A percentile compares a stretch with the other conserved stretches of the same genome.
Conservation (phyloP, 106 monocot species). For the Allium fistulosum region DNA sequence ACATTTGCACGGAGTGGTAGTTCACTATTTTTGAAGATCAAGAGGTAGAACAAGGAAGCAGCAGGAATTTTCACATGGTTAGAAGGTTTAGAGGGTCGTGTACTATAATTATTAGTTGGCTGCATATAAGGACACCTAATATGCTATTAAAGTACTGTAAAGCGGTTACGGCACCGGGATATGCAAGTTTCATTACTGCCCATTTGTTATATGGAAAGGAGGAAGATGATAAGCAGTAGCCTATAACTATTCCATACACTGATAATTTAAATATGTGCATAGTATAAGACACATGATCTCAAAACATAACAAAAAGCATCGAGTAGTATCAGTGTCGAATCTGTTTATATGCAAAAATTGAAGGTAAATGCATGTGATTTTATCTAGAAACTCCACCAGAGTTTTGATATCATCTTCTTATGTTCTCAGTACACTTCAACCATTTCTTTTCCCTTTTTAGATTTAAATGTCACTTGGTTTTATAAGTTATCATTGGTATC, state of each 20-base stretch:
- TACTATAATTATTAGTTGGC: constrained; percentile 23
- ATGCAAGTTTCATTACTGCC: constrained; percentile 56
- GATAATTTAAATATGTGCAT: too few species aligned
- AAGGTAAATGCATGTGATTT: too few species aligned
- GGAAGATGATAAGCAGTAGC: constrained; percentile 51
- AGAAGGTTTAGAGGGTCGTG: constrained; percentile 23
- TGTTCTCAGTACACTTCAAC: too few species aligned
- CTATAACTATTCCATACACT: constrained; percentile 34
- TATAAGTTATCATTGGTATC: too few species aligned
- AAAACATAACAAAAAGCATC: too few species aligned
- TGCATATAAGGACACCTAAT: constrained; percentile 28
- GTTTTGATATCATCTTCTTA: too few species aligned
- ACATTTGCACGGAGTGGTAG: constrained; percentile 35
- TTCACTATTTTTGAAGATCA: constrained; percentile 53
- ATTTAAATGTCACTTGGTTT: too few species aligned
- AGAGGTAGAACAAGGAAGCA: constrained; percentile 46
- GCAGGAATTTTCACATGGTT: constrained; percentile 49
- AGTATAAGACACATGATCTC: too few species aligned
- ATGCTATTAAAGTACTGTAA: constrained; percentile 43
- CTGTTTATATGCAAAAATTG: too few species aligned
- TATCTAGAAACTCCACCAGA: too few species aligned
- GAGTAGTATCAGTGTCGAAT: too few species aligned
- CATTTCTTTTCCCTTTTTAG: too few species aligned
- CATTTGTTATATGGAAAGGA: constrained; percentile 53
- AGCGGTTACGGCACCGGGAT: constrained; percentile 46